These are phyloP conservation scores for Huntiella abstrusa DNA, from an alignment of 2,329 filamentous ascomycete genomes.

Conservation along the genomic window DNA sequence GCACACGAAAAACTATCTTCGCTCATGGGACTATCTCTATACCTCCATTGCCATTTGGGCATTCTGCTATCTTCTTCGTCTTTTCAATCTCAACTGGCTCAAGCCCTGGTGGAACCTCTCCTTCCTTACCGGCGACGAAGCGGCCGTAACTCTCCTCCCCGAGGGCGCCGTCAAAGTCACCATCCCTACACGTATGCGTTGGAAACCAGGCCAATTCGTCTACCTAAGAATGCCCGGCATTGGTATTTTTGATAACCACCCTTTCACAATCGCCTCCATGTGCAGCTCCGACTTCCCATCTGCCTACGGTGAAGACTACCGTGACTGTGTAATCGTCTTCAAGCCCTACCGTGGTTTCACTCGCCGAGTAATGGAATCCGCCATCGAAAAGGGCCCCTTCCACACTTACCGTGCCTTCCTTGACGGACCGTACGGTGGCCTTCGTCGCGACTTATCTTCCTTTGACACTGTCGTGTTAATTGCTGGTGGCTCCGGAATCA, in stretches of 20 bases:
- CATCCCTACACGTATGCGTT: constrained; percentile 78
- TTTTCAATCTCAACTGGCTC: constrained; percentile 81
- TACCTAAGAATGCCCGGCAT: constrained; percentile 90
- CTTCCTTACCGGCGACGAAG: constrained; percentile 80
- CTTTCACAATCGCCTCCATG: constrained; percentile 83
- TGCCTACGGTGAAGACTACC: constrained; percentile 69
- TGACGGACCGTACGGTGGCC: constrained; percentile 87
- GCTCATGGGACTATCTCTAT: constrained; percentile 78
- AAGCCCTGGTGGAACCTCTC: constrained; percentile 54
- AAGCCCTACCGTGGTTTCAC: constrained; percentile 86
- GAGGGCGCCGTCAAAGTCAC: constrained; percentile 94
- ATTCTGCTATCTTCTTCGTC: constrained; percentile 50
- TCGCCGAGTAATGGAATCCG: constrained; percentile 61
- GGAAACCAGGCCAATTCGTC: constrained; percentile 86
- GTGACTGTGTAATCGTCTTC: constrained; percentile 82
- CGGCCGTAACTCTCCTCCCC: constrained; percentile 70
- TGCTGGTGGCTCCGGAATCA: constrained; percentile 86
- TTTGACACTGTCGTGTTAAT: constrained; percentile 90
- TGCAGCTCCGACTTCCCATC: constrained; percentile 90
- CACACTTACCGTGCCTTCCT: constrained; percentile 85
- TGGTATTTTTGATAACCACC: constrained; percentile 78
- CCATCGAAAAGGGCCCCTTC: constrained; percentile 69
- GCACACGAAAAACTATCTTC: constrained; percentile 86
- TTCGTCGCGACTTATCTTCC: constrained; percentile 72
- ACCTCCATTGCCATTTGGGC: constrained; percentile 64